These are phyloP conservation scores for Tolypocladium pustulatum DNA, from an alignment of 2,329 filamentous ascomycete species.

Conservation along the genomic window DNA sequence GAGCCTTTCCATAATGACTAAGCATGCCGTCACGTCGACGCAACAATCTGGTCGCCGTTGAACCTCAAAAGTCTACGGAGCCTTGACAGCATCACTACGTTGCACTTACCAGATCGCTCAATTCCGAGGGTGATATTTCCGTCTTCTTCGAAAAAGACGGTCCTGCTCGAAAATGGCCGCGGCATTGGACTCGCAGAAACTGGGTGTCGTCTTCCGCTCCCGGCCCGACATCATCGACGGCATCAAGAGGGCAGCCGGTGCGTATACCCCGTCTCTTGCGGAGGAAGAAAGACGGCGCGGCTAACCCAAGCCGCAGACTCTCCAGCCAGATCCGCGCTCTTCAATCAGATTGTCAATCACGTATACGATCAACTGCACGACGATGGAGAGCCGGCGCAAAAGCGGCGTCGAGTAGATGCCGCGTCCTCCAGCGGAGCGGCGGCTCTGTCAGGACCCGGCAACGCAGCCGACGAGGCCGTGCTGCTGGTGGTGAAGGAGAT, in stretches of 20 bases:
- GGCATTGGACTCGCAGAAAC: constrained; percentile 37
- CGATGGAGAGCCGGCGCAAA: constrained; percentile 35
- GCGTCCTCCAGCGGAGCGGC: constrained; percentile 14
- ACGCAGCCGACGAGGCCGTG: constrained; percentile 37
- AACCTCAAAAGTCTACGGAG: not conserved
- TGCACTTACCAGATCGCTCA: not conserved
- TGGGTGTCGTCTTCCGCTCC: constrained; percentile 41
- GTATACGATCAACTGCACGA: constrained; percentile 33
- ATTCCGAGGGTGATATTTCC: not conserved
- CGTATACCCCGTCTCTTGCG: constrained; percentile 4
- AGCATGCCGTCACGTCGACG: constrained; percentile 1
- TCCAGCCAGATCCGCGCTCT: constrained; percentile 37
- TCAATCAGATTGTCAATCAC: constrained; percentile 45
- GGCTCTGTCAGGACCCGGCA: constrained; percentile 3
- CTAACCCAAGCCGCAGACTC: constrained; percentile 29
- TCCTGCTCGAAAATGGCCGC: constrained; percentile 23
- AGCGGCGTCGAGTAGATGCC: constrained; percentile 41
- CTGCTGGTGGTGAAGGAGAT: constrained; percentile 55
- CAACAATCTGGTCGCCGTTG: not conserved
- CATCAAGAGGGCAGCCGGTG: constrained; percentile 44
- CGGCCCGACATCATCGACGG: constrained; percentile 45
- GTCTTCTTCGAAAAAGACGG: not conserved
- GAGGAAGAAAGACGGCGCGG: not conserved
- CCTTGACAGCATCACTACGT: not conserved
- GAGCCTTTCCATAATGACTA: not conserved